These are phyloP conservation scores for Trametes villosa DNA, from an alignment of 768 basidiomycete genomes.

Conservation along the genomic window DNA sequence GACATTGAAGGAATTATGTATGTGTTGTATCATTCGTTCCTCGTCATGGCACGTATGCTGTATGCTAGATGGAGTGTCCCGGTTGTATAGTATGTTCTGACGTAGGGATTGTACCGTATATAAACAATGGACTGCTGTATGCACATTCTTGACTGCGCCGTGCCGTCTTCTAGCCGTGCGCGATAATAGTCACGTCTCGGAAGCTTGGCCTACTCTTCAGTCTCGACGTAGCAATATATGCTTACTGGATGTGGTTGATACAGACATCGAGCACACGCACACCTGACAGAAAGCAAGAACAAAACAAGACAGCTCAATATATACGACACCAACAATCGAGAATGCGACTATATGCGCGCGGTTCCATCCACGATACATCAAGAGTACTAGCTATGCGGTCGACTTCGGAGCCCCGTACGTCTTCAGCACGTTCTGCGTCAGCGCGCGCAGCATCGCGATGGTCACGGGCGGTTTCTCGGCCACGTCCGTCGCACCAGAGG, in stretches of 20 bases:
- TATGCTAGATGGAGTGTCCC: not conserved
- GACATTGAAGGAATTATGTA: not conserved
- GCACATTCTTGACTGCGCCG: too few relatives aligned
- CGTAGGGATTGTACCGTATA: too few relatives aligned
- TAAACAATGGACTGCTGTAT: too few relatives aligned
- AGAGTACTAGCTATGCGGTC: not conserved
- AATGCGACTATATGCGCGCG: not conserved
- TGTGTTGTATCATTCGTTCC: not conserved
- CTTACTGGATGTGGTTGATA: too few relatives aligned
- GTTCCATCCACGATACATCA: not conserved
- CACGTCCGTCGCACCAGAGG: slow-evolving; percentile 40
- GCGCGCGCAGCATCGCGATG: slow-evolving; percentile 65
- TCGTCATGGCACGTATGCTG: not conserved
- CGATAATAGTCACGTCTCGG: too few relatives aligned
- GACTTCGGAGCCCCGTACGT: slow-evolving; percentile 21
- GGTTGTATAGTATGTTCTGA: not conserved
- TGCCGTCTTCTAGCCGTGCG: too few relatives aligned
- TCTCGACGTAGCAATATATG: too few relatives aligned
- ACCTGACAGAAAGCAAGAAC: not conserved
- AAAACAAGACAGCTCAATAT: not conserved
- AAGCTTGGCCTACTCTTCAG: too few relatives aligned
- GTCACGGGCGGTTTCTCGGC: slow-evolving; percentile 52
- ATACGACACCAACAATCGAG: too few relatives aligned
- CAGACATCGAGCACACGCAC: not conserved
- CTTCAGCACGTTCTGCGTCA: slow-evolving; percentile 56